Conservation (phyloP, 441 rosid species). For the Arabidopsis lyrata region DNA sequence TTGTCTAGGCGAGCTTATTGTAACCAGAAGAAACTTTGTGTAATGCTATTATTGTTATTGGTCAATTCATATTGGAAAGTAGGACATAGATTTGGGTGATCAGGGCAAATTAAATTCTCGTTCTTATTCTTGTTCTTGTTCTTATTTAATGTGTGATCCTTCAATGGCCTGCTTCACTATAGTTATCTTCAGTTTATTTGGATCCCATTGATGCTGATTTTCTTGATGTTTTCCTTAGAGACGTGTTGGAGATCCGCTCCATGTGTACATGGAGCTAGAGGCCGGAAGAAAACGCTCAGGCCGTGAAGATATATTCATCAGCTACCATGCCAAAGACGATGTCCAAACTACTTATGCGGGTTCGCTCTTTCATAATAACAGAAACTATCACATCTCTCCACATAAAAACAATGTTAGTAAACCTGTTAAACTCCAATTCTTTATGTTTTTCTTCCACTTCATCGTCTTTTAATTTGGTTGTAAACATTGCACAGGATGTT, state of each 20-base stretch:
- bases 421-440: neutral
- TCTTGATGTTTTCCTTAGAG: slow-evolving; percentile 51
- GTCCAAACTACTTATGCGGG: slow-evolving; percentile 90
- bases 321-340: slow-evolving; percentile 87
- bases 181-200: too few species aligned
- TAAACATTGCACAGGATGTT: slow-evolving; percentile 57
- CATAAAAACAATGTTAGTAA: slow-evolving; percentile 67
- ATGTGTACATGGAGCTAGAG: slow-evolving; percentile 92
- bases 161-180: slow-evolving; percentile 10
- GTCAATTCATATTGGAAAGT: neutral
- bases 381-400: slow-evolving; percentile 75
- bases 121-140: too few species aligned
- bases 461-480: neutral
- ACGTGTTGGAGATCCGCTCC: slow-evolving; percentile 73
- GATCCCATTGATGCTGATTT: slow-evolving; percentile 6
- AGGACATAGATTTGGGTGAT: neutral
- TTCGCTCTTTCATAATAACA: slow-evolving; percentile 80
- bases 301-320: slow-evolving; percentile 74
- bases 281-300: slow-evolving; percentile 84
- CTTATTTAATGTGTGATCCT: neutral
- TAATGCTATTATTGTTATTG: too few species aligned
- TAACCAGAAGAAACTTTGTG: too few species aligned
- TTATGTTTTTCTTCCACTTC: slow-evolving; percentile 2
- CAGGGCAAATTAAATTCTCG: neutral
- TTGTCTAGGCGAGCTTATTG: neutral